Conservation (phyloP, 2,329 filamentous ascomycete species). For the Penicillium occitanis region DNA sequence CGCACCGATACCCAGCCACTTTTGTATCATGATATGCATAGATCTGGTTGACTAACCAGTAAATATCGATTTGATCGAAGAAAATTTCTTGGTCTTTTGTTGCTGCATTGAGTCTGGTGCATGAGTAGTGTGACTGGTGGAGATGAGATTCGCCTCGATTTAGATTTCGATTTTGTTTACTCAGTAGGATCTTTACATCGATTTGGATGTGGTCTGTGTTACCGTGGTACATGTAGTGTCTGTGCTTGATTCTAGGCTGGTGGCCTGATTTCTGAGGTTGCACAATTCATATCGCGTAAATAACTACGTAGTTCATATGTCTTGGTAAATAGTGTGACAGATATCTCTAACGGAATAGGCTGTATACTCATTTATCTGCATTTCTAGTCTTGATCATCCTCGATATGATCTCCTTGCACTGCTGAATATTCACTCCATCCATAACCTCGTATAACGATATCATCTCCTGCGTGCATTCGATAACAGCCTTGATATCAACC, state of each 20-base stretch:
- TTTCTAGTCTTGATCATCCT: conserved; percentile 62
- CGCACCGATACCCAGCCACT: background rate
- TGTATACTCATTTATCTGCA: conserved; percentile 52
- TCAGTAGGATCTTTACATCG: background rate
- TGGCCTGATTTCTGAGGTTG: background rate
- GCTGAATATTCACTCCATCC: conserved; percentile 65
- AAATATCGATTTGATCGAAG: background rate
- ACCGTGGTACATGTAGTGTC: background rate
- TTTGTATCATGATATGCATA: conserved; percentile 7
- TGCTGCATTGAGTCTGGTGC: conserved; percentile 12
- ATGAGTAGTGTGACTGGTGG: conserved; percentile 5
- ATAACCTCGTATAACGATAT: conserved; percentile 82
- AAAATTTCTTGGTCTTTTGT: background rate
- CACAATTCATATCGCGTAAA: background rate
- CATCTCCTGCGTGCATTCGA: conserved; percentile 87
- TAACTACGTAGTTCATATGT: background rate
- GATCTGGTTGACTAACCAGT: background rate
- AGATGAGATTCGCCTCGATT: conserved; percentile 1
- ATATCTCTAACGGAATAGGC: background rate
- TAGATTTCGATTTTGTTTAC: background rate
- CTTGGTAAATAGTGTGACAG: background rate
- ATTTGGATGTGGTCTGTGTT: conserved; percentile 4
- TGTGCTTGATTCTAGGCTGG: background rate
- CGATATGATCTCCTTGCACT: conserved; percentile 62
- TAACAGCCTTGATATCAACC: conserved; percentile 78